Base-by-base conservation (phyloP, 106 monocot species). In the Allium sativum region DNA sequence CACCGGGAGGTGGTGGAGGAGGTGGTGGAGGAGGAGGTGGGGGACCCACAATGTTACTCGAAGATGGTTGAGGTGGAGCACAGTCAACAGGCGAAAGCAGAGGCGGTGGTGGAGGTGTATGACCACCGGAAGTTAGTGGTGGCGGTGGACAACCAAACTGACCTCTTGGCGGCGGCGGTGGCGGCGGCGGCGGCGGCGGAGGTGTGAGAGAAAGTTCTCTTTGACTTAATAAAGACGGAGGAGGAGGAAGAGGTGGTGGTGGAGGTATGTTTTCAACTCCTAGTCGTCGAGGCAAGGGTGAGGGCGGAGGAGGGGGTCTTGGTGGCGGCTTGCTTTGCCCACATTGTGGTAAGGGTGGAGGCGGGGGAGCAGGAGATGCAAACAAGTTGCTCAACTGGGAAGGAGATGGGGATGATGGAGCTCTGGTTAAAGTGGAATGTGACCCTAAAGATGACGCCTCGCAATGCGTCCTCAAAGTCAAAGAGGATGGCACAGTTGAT, bases 11-110 rank as follows among this genome's bases (percentile, higher is more conserved):
- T 59, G 31, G 44, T 56, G 54, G 59, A 13, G 42, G 48, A 7
- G 77, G 68, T 8, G 72, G 79, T 21, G 77, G 54, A 42, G 70
- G 76, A 12, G 52, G 21, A 46, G 45, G 45, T 31, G 55, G 14
- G 8, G 63, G 72, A 55, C 4, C 31, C 31, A 31, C 31, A 31
- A 2, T 31, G 31, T 31, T 31, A 31, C 47, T 41, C 22, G 46
- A 40, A 40, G 59, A 10, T 6, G n/a, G 14, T 0, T 31, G 69
- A 59, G 69, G 18, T 31, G 31, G 31, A 2, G 5, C 31, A 12
- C 59, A 59, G 6, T 31, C 48, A 17, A 48, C 44, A 13, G 0
- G 7, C 44, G 7, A 2, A 9, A 14, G 12, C 11, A 18, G 5
- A 17, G 14, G 3, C 10, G 46, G 48, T n/a, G 47, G 48, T 7